Base-by-base conservation (phyloP, 805 yeast species). In the Candida ortonii region DNA sequence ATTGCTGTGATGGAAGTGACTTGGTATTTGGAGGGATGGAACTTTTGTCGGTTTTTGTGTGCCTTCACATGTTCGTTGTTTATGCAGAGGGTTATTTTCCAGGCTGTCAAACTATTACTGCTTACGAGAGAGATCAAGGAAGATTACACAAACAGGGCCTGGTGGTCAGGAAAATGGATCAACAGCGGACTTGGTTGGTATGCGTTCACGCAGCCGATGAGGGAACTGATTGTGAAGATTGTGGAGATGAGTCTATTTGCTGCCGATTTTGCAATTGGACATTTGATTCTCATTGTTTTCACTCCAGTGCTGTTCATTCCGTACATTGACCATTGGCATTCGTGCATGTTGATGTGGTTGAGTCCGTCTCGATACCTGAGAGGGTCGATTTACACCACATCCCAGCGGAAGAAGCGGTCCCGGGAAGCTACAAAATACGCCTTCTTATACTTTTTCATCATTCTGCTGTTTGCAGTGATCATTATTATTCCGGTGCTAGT, bases 131-230 rank as follows among this genome's bases (percentile, higher is more conserved):
- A 73, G 43, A 46, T 67, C 32, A 54, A 52, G 19, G 65, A 59
- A 16, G 71, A 68, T 41, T 45, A 49, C 26, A 46, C 68, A 2
- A 71, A 73, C 38, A 40, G 61, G 23, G 69, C 74, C 1, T 73
- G 78, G 77, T 73, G 78, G 77, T 65, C 76, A 1, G 78, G 78
- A 1, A 62, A 59, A 30, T 73, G 78, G 78, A 41, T 62, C 14
- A 48, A 45, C 3, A 52, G 61, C 16, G 68, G 64, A 3, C 41
- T 66, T 9, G 73, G 73, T 4, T 54, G 60, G 52, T 46, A 54
- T 16, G 48, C 50, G 2, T 25, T 56, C 16, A 65, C 73, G 0
- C 77, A 72, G 45, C 73, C 73, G 2, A 21, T 67, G 17, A 47
- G 78, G 26, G 79, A 73, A 43, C 58, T 64, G 25, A 28, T 65